Percentiles rank a stretch among this genome's conserved stretches.
Conservation (phyloP, 495 filamentous ascomycete genomes). For the Glarea lozoyensis region DNA sequence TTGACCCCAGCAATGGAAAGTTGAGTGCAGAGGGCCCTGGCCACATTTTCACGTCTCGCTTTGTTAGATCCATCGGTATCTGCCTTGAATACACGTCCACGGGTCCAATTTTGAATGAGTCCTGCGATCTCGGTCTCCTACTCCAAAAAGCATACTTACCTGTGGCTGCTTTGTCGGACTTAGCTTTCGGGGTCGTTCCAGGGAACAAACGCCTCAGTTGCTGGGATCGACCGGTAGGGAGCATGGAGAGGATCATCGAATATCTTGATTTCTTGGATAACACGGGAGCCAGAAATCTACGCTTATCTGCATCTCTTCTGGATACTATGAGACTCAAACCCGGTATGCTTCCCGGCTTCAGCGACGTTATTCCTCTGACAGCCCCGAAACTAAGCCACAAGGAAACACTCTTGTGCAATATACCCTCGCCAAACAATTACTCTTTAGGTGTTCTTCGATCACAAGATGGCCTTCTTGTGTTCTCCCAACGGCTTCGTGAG, state of each 20-base stretch:
- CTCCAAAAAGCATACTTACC: neutral
- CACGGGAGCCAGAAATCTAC: neutral
- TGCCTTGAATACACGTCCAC: slow-evolving; percentile 1
- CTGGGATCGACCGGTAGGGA: slow-evolving; percentile 3
- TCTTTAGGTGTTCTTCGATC: neutral
- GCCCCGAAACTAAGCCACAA: neutral
- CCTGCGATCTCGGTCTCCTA: neutral
- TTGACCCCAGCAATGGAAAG: neutral
- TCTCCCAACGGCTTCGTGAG: slow-evolving; percentile 1
- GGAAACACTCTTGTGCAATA: neutral
- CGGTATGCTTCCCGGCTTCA: slow-evolving; percentile 6
- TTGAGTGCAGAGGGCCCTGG: slow-evolving; percentile 1
- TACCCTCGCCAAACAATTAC: slow-evolving; percentile 6
- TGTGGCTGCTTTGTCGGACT: neutral
- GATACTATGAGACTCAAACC: neutral
- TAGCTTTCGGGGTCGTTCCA: slow-evolving; percentile 4
- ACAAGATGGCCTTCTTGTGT: slow-evolving; percentile 2
- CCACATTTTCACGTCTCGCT: slow-evolving; percentile 2
- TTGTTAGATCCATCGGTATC: slow-evolving; percentile 1
- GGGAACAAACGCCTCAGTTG: neutral
- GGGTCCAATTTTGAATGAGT: neutral
- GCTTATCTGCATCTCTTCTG: neutral
- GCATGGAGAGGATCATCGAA: neutral
- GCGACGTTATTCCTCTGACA: slow-evolving; percentile 3
- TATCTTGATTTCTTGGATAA: slow-evolving; percentile 5